Evolutionary conservation across 73 alveolate species (phyloP), one percentile per base, ranked within the genome.

Genomic region (Vitrella brassicaformis): DNA sequence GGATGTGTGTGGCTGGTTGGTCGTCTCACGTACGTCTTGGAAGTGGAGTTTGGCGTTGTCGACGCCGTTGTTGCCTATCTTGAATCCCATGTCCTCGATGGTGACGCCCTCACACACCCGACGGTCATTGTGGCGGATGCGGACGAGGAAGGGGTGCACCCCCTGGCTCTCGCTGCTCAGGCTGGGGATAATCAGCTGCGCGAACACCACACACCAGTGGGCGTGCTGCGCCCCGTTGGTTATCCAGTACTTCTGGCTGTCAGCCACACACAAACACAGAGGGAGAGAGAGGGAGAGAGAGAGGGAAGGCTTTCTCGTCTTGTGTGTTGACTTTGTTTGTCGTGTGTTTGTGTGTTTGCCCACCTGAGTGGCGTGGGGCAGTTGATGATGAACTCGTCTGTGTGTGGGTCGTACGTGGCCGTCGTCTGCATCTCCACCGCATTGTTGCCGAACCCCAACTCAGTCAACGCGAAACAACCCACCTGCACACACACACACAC

Each of bases 381-480:
- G 81, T 85, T 19, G 46, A 85, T 68, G 70, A 66, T 47, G 69
- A 28, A 85, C 31, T 80, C 85, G 70, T 80, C 75, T 30, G 70
- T 72, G 25, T 27, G 70, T 7, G 28, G 79, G 70, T 85, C 91
- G 67, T 47, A 81, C 69, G 68, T 46, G 47, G 88, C 85, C 0
- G 88, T 81, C 18, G 91, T 85, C 68, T 85, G 88, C 84, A 85
- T 74, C 67, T 80, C 81, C 69, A 56, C 72, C 10, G 87, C 91
- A 64, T 85, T 82, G 83, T 84, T 80, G 46, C 91, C 91, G 67
- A 47, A 82, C 47, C 91, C 91, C 25, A 85, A 80, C 76, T 85
- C 91, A 14, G 91, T 80, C 39, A 85, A 71, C 66, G 88, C 74
- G 85, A 86, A 86, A 72, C 92, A 86, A 9, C 92, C 92, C 68